These are phyloP conservation scores for Phlyctochytrium planicorne DNA, from an alignment of 192 early-diverging fungal genomes.

Conservation along the genomic window DNA sequence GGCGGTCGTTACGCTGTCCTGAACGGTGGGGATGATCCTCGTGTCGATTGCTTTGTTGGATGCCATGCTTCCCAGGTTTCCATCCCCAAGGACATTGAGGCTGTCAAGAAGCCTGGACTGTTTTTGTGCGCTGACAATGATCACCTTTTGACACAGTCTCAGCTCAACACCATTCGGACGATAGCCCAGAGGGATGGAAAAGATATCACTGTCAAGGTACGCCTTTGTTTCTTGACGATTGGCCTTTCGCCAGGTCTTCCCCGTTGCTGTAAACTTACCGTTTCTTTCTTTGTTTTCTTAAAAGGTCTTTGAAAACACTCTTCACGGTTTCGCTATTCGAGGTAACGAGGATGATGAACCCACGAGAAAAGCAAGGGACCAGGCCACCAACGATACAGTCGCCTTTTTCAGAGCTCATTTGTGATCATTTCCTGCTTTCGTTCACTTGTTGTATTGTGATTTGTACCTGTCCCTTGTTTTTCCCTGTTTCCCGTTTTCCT, in stretches of 20 bases:
- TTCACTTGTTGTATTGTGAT: conserved; percentile 2
- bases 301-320: too few species aligned
- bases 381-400: neutral
- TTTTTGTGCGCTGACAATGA: neutral
- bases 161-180: neutral
- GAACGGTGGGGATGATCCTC: conserved; percentile 1
- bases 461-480: too few species aligned
- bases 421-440: conserved; percentile 3
- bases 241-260: too few species aligned
- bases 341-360: neutral
- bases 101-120: neutral
- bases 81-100: conserved; percentile 8
- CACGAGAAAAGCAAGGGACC: neutral
- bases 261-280: too few species aligned
- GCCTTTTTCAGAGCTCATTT: neutral
- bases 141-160: neutral
- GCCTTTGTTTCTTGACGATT: neutral
- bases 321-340: conserved; percentile 4
- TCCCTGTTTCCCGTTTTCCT: too few species aligned
- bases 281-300: too few species aligned
- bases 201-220: conserved; percentile 1
- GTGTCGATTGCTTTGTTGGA: neutral
- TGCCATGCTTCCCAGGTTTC: neutral
- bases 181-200: neutral
- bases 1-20: conserved; percentile 4